Percentiles rank a stretch among this genome's conserved stretches.
Conservation (phyloP, 2,329 filamentous ascomycete genomes). For the Fusarium vanettenii region DNA sequence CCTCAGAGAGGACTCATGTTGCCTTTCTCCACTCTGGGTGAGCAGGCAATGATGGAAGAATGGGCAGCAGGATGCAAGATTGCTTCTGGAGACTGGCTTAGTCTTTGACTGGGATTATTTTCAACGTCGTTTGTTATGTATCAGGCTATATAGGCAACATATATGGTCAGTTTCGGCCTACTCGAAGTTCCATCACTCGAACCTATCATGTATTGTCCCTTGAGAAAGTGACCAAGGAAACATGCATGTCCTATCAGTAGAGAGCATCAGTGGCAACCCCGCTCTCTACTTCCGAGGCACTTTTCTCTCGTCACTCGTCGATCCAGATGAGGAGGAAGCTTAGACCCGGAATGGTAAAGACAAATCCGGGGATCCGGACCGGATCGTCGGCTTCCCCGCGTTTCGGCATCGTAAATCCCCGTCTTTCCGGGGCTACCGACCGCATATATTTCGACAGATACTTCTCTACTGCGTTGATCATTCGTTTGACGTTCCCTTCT, state of each 20-base stretch:
- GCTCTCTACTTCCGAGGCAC: not conserved
- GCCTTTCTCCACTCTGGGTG: not conserved
- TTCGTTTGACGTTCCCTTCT: not conserved
- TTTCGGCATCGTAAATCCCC: not conserved
- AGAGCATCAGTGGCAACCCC: not conserved
- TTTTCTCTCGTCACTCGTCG: not conserved
- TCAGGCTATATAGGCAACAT: not conserved
- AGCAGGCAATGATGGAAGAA: not conserved
- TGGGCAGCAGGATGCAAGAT: not conserved
- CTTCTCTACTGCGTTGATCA: not conserved
- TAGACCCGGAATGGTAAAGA: not conserved
- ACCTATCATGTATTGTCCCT: not conserved
- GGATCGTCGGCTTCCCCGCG: not conserved
- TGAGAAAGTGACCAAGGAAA: not conserved
- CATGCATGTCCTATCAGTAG: not conserved
- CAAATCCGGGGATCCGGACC: not conserved
- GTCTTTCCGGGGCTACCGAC: not conserved
- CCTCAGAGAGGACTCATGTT: not conserved
- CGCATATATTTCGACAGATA: not conserved
- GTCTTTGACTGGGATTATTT: not conserved
- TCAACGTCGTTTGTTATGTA: not conserved
- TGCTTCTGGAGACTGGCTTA: not conserved
- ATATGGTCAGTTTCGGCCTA: accelerated
- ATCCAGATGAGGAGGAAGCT: not conserved
- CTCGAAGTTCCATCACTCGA: not conserved